Evolutionary conservation across 2,329 filamentous ascomycete species (phyloP).

Genomic region (Huntiella moniliformis): DNA sequence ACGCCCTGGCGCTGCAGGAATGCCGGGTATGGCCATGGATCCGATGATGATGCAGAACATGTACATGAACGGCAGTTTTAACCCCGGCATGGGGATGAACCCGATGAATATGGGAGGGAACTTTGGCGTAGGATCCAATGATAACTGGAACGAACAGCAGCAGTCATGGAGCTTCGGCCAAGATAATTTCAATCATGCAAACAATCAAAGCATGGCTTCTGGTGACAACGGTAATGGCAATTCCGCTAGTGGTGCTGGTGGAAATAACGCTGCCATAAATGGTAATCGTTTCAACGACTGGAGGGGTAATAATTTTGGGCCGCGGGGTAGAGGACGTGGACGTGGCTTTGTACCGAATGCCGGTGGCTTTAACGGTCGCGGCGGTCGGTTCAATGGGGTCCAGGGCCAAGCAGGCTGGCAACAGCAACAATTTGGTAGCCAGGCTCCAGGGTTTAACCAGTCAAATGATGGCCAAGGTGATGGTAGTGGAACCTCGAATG

Average conservation of each 20-base stretch:
- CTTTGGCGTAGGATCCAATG: slow-evolving; percentile 50
- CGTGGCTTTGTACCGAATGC: slow-evolving; percentile 8
- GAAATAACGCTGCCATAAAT: slow-evolving; percentile 1
- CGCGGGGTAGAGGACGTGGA: slow-evolving; percentile 10
- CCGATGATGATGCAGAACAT: slow-evolving; percentile 55
- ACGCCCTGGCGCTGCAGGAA: slow-evolving; percentile 29
- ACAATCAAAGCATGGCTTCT: slow-evolving; percentile 61
- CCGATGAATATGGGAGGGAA: slow-evolving; percentile 34
- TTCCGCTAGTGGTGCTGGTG: slow-evolving; percentile 16
- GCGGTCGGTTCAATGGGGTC: slow-evolving; percentile 14
- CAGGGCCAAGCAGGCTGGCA: slow-evolving; percentile 15
- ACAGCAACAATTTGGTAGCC: slow-evolving; percentile 14
- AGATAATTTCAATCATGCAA: slow-evolving; percentile 80
- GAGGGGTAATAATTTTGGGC: slow-evolving; percentile 7
- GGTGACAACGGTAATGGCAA: slow-evolving; percentile 54
- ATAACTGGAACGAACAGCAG: slow-evolving; percentile 65
- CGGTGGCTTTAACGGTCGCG: slow-evolving; percentile 9
- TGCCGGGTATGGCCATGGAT: slow-evolving; percentile 75
- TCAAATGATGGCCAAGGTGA: slow-evolving; percentile 10
- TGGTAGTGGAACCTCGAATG: background rate
- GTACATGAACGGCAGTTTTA: slow-evolving; percentile 63
- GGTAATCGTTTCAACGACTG: slow-evolving; percentile 12
- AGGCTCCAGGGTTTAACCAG: slow-evolving; percentile 18
- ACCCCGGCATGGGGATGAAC: slow-evolving; percentile 48
- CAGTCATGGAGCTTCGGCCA: slow-evolving; percentile 60